These are phyloP conservation scores for Amaranthus hypochondriacus DNA, from an alignment of 148 eudicot genomes.

Conservation along the genomic window DNA sequence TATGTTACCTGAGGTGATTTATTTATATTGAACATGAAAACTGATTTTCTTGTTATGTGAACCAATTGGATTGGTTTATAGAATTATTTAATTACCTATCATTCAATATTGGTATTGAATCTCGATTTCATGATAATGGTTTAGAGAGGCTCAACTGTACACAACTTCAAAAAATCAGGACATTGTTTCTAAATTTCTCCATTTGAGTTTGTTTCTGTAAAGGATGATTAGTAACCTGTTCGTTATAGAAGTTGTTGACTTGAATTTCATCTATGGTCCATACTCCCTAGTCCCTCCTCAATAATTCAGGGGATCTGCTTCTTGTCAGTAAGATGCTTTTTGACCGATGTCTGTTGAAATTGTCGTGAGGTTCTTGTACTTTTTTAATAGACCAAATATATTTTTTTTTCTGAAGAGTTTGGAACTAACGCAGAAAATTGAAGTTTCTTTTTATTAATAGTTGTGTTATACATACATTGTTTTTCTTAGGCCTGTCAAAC, in stretches of 20 bases:
- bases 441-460: background rate
- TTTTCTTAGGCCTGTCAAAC: background rate
- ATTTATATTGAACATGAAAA: background rate
- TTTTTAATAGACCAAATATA: background rate
- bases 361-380: background rate
- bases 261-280: background rate
- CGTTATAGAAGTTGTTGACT: background rate
- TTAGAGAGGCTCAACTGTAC: background rate
- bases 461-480: background rate
- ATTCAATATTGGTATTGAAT: background rate
- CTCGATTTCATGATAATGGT: background rate
- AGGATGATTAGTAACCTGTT: background rate
- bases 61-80: background rate
- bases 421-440: no score
- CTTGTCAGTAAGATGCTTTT: background rate
- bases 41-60: background rate
- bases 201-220: background rate
- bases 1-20: no score
- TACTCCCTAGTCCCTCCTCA: background rate
- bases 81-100: background rate
- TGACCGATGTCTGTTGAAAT: background rate
- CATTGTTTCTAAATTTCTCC: background rate
- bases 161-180: background rate
- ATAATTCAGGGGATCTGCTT: background rate
- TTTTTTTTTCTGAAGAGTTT: background rate